A percentile compares a stretch with the other conserved stretches of the same genome.
phyloP scores from a whole-genome alignment of 2,329 filamentous ascomycete genomes.

The Parastagonospora nodorum region DNA sequence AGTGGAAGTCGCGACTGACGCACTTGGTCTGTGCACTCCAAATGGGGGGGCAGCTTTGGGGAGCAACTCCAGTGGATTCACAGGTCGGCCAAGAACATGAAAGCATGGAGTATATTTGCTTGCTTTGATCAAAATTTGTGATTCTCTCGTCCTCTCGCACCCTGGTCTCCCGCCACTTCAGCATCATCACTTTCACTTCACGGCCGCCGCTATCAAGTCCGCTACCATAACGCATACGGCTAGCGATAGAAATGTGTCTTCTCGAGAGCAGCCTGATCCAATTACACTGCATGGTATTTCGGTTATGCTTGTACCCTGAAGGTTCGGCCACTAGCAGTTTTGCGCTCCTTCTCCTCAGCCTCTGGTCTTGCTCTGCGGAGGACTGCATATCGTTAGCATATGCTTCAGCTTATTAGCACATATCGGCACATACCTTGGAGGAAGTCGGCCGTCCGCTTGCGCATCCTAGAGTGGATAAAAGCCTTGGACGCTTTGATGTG shows the following conservation, averaged over 20 bases:
- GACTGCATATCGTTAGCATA: constrained; percentile 63
- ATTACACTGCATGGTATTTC: neutral
- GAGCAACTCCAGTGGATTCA: too few relatives aligned
- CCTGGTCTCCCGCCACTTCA: too few relatives aligned
- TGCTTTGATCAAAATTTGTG: too few relatives aligned
- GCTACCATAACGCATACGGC: too few relatives aligned
- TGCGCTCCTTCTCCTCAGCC: constrained; percentile 94
- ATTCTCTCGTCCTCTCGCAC: too few relatives aligned
- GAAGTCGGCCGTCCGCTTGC: constrained; percentile 96
- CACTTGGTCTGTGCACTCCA: neutral
- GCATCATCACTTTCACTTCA: too few relatives aligned
- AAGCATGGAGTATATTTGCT: too few relatives aligned
- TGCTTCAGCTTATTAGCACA: neutral
- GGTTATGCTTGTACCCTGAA: constrained; percentile 68
- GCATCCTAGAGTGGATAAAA: constrained; percentile 98
- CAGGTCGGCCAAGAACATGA: too few relatives aligned
- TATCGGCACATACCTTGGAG: constrained; percentile 73
- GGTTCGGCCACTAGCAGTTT: constrained; percentile 94
- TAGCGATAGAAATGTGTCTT: too few relatives aligned
- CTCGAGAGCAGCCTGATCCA: neutral
- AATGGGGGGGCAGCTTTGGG: too few relatives aligned
- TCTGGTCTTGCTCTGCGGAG: constrained; percentile 93
- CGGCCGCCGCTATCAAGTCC: too few relatives aligned
- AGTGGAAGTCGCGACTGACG: constrained; percentile 3
- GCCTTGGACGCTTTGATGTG: constrained; percentile 99